phyloP scores from a whole-genome alignment of 2,329 filamentous ascomycete species.

The Echinosphaeria canescens region DNA sequence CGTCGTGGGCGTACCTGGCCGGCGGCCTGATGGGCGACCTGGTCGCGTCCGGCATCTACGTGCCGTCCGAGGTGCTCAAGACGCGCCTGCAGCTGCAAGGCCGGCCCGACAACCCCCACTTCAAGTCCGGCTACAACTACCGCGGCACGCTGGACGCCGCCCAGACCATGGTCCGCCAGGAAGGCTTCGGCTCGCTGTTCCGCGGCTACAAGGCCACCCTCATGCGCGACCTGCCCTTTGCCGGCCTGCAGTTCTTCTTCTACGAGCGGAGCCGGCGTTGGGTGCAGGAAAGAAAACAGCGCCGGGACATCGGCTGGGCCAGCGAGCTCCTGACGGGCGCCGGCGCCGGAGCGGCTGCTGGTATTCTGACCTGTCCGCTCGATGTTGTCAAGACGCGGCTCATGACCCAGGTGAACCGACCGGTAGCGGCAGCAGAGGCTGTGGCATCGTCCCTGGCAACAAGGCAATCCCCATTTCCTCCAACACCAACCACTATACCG shows the following conservation, averaged over 20 bases:
- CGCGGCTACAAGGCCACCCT: constrained; percentile 95
- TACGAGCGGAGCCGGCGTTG: constrained; percentile 83
- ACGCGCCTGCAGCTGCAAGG: constrained; percentile 93
- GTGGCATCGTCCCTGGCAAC: no score
- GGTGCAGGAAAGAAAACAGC: constrained; percentile 59
- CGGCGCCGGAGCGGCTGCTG: constrained; percentile 76
- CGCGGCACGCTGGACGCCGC: constrained; percentile 65
- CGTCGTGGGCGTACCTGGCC: constrained; percentile 67
- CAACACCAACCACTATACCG: no score
- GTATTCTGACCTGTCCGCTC: constrained; percentile 83
- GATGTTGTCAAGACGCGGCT: constrained; percentile 96
- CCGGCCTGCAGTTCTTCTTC: constrained; percentile 91
- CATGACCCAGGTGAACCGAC: constrained; percentile 85
- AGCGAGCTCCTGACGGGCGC: constrained; percentile 81
- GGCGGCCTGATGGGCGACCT: constrained; percentile 86
- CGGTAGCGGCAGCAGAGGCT: no score
- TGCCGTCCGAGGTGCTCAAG: constrained; percentile 93
- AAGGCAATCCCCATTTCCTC: no score
- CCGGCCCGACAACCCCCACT: constrained; percentile 84
- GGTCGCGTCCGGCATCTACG: constrained; percentile 80
- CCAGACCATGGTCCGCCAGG: constrained; percentile 61
- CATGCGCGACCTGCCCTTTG: constrained; percentile 86
- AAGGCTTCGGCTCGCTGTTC: constrained; percentile 74
- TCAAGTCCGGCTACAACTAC: constrained; percentile 92
- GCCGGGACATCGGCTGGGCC: constrained; percentile 63